Evolutionary conservation across 2,329 filamentous ascomycete genomes (phyloP).

Genomic region (Calycina herbarum): DNA sequence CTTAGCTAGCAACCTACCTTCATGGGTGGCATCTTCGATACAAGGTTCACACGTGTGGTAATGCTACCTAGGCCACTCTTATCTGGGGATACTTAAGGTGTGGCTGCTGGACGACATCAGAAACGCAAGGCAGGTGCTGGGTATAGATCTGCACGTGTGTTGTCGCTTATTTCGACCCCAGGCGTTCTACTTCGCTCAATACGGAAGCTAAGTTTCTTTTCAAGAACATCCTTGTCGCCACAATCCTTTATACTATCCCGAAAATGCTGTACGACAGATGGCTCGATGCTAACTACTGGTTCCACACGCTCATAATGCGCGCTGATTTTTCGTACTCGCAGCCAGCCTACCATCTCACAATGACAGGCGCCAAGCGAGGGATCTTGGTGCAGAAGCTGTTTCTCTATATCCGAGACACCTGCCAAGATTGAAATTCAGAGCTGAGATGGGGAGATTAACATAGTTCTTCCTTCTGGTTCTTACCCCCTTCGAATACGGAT

Average conservation of each 20-base stretch:
- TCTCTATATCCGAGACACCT: not conserved
- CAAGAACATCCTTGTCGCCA: too few species aligned
- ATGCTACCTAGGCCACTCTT: slow-evolving; percentile 1
- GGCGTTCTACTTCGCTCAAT: not conserved
- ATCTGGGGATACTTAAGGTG: slow-evolving; percentile 1
- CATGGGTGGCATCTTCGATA: not conserved
- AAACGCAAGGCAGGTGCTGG: slow-evolving; percentile 1
- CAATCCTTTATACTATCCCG: not conserved
- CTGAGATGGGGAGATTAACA: not conserved
- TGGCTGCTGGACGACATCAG: not conserved
- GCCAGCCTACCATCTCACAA: too few species aligned
- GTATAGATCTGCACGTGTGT: not conserved
- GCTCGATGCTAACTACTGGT: not conserved
- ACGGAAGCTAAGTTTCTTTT: not conserved
- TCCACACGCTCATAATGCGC: not conserved
- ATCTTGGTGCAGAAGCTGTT: not conserved
- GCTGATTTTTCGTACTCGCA: too few species aligned
- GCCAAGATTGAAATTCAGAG: not conserved
- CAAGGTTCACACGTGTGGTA: slow-evolving; percentile 4
- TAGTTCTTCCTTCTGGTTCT: not conserved
- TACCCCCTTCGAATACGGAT: not conserved
- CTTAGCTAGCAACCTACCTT: not conserved
- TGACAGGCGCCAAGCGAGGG: too few species aligned
- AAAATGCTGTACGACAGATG: not conserved
- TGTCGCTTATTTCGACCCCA: not conserved